Base-by-base conservation (phyloP, 331 rosid genomes). In the Rhamnella rubrinervis region DNA sequence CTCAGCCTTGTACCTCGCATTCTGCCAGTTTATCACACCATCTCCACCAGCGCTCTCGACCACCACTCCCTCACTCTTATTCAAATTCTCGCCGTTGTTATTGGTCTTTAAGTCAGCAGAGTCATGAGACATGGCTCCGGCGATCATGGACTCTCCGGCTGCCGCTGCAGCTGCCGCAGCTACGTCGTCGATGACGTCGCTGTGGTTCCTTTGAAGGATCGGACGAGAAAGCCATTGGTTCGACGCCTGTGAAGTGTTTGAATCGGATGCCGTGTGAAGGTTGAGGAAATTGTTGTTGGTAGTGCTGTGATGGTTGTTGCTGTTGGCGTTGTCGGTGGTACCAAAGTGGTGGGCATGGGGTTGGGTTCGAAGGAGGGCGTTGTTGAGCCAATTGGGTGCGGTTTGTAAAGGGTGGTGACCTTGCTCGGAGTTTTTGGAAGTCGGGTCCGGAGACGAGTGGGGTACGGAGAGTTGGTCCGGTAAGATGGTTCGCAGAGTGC, bases 351-450 rank as follows among this genome's bases (percentile, higher is more conserved):
- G 86, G 59, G 85, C 55, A 14, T 59, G 89, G 25, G 72, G 9
- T 47, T 77, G 86, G 63, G 84, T 67, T 20, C 93, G 99, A 6
- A 95, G 91, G 16, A 95, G 97, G 10, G 99, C 99, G 97, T 62
- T 86, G 88, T 91, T 89, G 71, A 95, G 99, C 99, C 99, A 95
- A 75, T 85, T 95, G 31, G 99, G 99, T 4, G 97, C 88, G 13
- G 93, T 52, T 38, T 86, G 96, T 12, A 73, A 82, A 0, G 85
- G 78, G 18, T 85, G 82, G 49, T 84, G 88, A 9, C 14, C 15
- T 11, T 44, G 63, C 31, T 75, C 72, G n/a, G 64, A 12, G 63
- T 90, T 37, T 76, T 88, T 81, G 58, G 88, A 52, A 53, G 39
- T 55, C 35, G 85, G 86, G 89, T 75, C 80, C 6, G 83, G 67